phyloP scores from a whole-genome alignment of 1,284 basidiomycete species.

The Hymenochaete sp. region DNA sequence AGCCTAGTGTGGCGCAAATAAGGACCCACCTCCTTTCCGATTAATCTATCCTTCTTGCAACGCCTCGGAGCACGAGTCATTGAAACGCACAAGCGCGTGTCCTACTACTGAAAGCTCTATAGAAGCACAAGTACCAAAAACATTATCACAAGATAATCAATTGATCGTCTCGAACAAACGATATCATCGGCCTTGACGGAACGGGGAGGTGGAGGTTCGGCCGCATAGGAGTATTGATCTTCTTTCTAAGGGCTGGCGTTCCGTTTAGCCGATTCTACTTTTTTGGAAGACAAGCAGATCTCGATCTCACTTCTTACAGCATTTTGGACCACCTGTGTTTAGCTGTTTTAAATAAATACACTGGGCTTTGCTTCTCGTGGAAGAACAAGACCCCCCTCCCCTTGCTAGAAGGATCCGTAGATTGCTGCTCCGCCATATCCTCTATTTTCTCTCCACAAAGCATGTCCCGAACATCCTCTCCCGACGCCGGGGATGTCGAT shows the following conservation, averaged over 20 bases:
- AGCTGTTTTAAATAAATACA: slow-evolving; percentile 10
- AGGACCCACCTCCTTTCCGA: slow-evolving; percentile 9
- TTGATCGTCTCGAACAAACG: background rate
- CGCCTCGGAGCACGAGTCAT: no score
- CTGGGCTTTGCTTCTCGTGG: background rate
- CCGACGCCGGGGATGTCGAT: slow-evolving; percentile 1
- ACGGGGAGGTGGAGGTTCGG: slow-evolving; percentile 15
- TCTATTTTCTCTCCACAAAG: slow-evolving; percentile 1
- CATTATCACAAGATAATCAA: no score
- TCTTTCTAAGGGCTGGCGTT: slow-evolving; percentile 9
- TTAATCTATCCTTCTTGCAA: slow-evolving; percentile 3
- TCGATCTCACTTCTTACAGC: slow-evolving; percentile 13
- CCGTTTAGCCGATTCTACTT: slow-evolving; percentile 10
- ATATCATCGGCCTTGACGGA: background rate
- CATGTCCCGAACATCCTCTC: background rate
- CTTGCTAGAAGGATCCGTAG: slow-evolving; percentile 8
- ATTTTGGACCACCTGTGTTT: slow-evolving; percentile 15
- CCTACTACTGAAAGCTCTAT: no score
- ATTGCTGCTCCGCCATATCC: background rate
- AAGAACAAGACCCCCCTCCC: slow-evolving; percentile 6
- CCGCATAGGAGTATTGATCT: slow-evolving; percentile 10
- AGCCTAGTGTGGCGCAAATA: slow-evolving; percentile 7
- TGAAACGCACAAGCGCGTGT: no score
- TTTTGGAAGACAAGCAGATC: slow-evolving; percentile 5
- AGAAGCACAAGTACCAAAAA: no score